Percentiles rank a stretch among this genome's conserved stretches.
Conservation (phyloP, 2,329 filamentous ascomycete genomes). For the Cladosporium colombiae region DNA sequence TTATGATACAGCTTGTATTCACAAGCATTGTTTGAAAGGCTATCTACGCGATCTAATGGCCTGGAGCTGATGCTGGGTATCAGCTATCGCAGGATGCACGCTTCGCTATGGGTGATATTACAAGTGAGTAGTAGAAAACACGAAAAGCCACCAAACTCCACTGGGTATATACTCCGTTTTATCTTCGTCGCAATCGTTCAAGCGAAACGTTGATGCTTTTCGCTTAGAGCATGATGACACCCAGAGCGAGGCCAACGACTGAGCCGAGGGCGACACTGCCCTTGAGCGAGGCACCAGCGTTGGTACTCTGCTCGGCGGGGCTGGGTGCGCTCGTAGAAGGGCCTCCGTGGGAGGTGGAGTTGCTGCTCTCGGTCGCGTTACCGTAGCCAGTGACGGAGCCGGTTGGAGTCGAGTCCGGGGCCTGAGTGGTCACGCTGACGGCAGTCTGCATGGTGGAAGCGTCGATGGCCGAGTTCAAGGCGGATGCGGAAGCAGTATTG, state of each 20-base stretch:
- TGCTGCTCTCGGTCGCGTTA: slow-evolving; percentile 7
- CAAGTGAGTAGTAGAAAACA: background rate
- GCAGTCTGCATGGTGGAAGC: slow-evolving; percentile 23
- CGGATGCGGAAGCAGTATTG: slow-evolving; percentile 30
- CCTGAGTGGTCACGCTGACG: slow-evolving; percentile 16
- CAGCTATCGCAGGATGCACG: background rate
- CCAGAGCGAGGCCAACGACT: slow-evolving; percentile 29
- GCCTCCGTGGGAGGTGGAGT: slow-evolving; percentile 6
- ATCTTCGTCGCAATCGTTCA: background rate
- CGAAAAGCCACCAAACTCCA: background rate
- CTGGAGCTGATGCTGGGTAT: background rate
- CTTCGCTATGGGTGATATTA: background rate
- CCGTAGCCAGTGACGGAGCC: slow-evolving; percentile 16
- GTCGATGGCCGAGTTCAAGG: slow-evolving; percentile 25
- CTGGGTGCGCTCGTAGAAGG: slow-evolving; percentile 21
- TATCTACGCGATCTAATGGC: background rate
- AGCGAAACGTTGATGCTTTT: background rate
- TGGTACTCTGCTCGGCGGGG: slow-evolving; percentile 11
- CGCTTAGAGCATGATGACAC: slow-evolving; percentile 27
- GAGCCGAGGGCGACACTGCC: slow-evolving; percentile 26
- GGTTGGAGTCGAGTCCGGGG: slow-evolving; percentile 2
- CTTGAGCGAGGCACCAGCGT: slow-evolving; percentile 23
- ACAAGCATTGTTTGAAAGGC: background rate
- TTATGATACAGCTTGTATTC: background rate
- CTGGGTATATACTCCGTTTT: background rate